These are phyloP conservation scores for Kingdonia uniflora DNA, from an alignment of 164 flowering plant genomes.

Conservation along the genomic window DNA sequence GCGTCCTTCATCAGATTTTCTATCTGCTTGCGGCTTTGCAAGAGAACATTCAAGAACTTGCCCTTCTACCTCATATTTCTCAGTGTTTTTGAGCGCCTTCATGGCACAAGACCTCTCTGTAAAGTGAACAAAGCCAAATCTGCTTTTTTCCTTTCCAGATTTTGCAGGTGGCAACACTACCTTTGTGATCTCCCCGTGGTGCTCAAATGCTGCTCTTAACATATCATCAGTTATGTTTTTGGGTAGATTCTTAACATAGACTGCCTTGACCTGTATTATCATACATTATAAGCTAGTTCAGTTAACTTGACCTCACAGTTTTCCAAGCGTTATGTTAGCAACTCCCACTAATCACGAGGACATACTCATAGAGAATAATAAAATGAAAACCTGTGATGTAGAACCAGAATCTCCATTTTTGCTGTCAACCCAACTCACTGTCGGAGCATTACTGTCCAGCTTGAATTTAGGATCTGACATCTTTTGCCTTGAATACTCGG, in stretches of 20 bases:
- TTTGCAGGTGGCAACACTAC: slow-evolving; percentile 81
- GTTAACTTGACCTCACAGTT: background rate
- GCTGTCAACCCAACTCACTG: slow-evolving; percentile 94
- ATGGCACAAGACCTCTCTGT: slow-evolving; percentile 71
- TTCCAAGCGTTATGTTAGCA: background rate
- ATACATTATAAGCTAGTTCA: background rate
- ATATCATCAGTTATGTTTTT: slow-evolving; percentile 54
- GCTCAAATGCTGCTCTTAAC: slow-evolving; percentile 58
- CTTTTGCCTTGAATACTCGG: slow-evolving; percentile 77
- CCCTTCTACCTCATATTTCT: slow-evolving; percentile 81
- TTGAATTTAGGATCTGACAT: slow-evolving; percentile 74
- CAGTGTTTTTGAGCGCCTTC: slow-evolving; percentile 68
- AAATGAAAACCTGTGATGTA: slow-evolving; percentile 54
- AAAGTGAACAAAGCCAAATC: slow-evolving; percentile 85
- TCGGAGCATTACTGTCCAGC: slow-evolving; percentile 71
- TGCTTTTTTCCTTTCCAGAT: slow-evolving; percentile 58
- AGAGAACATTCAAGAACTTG: slow-evolving; percentile 81
- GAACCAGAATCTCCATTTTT: slow-evolving; percentile 59
- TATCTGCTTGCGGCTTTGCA: slow-evolving; percentile 82
- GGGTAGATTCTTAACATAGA: slow-evolving; percentile 82
- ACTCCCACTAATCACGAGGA: background rate
- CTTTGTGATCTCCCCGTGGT: slow-evolving; percentile 76
- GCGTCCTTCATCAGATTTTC: slow-evolving; percentile 39
- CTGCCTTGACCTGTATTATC: slow-evolving; percentile 62
- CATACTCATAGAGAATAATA: background rate